These are phyloP conservation scores for Phylloporus sp. DNA, from an alignment of 768 basidiomycete genomes.

Conservation along the genomic window DNA sequence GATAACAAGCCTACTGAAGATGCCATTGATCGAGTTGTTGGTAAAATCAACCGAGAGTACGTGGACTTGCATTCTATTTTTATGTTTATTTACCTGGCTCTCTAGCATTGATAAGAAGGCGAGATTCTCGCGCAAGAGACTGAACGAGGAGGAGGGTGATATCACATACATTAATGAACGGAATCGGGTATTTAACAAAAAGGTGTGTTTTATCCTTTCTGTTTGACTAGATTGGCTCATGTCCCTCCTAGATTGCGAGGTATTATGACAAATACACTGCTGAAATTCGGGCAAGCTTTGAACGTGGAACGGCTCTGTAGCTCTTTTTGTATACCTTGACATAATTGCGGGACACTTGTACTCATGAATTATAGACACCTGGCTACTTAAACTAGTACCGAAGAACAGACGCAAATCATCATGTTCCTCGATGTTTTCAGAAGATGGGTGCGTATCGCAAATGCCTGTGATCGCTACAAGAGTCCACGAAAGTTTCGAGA, in stretches of 20 bases:
- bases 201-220: conserved; percentile 43
- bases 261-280: conserved; percentile 97
- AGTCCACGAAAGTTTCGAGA: not conserved
- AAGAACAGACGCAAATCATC: no score
- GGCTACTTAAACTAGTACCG: not conserved
- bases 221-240: not conserved
- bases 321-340: conserved; percentile 13
- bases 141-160: conserved; percentile 91
- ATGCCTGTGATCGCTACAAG: not conserved
- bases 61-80: conserved; percentile 30
- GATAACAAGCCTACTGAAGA: conserved; percentile 96
- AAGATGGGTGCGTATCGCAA: not conserved
- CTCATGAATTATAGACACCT: not conserved
- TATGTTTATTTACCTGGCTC: not conserved
- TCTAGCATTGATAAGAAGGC: conserved; percentile 82
- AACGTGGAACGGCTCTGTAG: conserved; percentile 90
- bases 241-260: conserved; percentile 65
- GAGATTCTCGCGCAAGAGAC: conserved; percentile 85
- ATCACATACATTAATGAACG: conserved; percentile 99
- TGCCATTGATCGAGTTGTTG: conserved; percentile 86
- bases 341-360: conserved; percentile 10
- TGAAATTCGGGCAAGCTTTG: conserved; percentile 96
- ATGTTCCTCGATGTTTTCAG: not conserved
- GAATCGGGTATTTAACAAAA: conserved; percentile 97
- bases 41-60: conserved; percentile 91